phyloP scores from a whole-genome alignment of 2,329 filamentous ascomycete species.

The Mycosphaerella sp. region DNA sequence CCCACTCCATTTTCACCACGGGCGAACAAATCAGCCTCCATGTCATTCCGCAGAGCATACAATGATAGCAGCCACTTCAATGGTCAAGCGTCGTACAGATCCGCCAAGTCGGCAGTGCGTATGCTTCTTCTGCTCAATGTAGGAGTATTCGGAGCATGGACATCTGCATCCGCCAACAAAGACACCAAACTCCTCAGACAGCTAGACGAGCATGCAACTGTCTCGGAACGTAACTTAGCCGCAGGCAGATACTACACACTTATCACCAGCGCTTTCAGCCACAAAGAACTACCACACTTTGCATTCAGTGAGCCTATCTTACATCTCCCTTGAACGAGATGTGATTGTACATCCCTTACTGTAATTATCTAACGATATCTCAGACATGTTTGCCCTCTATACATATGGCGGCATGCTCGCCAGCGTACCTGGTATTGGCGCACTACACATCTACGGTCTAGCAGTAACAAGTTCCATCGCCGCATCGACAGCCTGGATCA shows the following conservation, averaged over 20 bases:
- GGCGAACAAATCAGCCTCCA: not conserved
- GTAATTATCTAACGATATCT: slow-evolving; percentile 21
- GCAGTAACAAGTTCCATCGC: slow-evolving; percentile 26
- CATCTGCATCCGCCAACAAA: slow-evolving; percentile 28
- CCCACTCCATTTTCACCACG: not conserved
- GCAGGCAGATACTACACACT: slow-evolving; percentile 36
- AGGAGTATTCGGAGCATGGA: slow-evolving; percentile 36
- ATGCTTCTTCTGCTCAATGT: slow-evolving; percentile 38
- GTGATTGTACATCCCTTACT: not conserved
- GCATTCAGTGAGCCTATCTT: slow-evolving; percentile 30
- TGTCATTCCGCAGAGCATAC: not conserved
- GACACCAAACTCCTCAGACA: slow-evolving; percentile 19
- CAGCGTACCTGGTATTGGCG: slow-evolving; percentile 27
- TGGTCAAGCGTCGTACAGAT: slow-evolving; percentile 1
- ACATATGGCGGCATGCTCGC: slow-evolving; percentile 36
- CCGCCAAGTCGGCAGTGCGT: slow-evolving; percentile 27
- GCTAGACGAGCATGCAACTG: slow-evolving; percentile 31
- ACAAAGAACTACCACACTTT: slow-evolving; percentile 35
- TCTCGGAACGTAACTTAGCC: slow-evolving; percentile 29
- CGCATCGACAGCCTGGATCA: slow-evolving; percentile 24
- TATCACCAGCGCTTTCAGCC: slow-evolving; percentile 39
- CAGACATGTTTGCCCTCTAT: slow-evolving; percentile 38
- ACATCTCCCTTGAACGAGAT: not conserved
- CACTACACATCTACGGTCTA: slow-evolving; percentile 23
- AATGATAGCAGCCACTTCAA: not conserved